Percentiles rank a stretch among this genome's conserved stretches.
phyloP scores from a whole-genome alignment of 768 basidiomycete species.

The Trametopsis cervina region DNA sequence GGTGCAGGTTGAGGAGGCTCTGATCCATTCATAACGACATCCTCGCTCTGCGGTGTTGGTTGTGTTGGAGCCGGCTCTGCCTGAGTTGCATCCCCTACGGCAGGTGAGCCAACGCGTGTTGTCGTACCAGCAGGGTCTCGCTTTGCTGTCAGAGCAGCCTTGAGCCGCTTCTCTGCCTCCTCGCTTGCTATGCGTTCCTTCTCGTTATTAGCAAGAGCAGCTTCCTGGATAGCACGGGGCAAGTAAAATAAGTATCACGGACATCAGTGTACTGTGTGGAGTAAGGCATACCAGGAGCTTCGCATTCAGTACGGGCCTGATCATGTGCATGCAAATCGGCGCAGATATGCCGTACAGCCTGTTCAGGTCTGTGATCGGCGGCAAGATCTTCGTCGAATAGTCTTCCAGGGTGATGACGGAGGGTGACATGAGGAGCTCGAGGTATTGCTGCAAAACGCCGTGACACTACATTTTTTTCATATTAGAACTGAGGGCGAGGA shows the following conservation, averaged over 20 bases:
- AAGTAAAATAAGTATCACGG: too few relatives aligned
- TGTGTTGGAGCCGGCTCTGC: slow-evolving; percentile 21
- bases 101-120: slow-evolving; percentile 63
- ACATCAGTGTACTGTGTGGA: neutral
- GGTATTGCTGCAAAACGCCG: slow-evolving; percentile 85
- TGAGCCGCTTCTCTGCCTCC: slow-evolving; percentile 75
- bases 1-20: neutral
- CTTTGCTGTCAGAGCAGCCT: slow-evolving; percentile 73
- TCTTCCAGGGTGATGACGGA: slow-evolving; percentile 60
- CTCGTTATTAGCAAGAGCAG: slow-evolving; percentile 59
- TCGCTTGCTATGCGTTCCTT: slow-evolving; percentile 63
- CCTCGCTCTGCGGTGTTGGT: slow-evolving; percentile 10
- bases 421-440: slow-evolving; percentile 78
- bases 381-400: slow-evolving; percentile 69
- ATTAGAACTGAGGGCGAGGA: slow-evolving; percentile 3
- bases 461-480: slow-evolving; percentile 53
- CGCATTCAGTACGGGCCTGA: slow-evolving; percentile 72
- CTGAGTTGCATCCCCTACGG: slow-evolving; percentile 25
- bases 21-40: slow-evolving; percentile 17
- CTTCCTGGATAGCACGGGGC: too few relatives aligned
- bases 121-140: slow-evolving; percentile 48
- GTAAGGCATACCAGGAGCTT: slow-evolving; percentile 45
- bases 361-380: slow-evolving; percentile 67
- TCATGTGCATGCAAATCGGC: slow-evolving; percentile 90
- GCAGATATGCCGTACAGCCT: slow-evolving; percentile 74